These are phyloP conservation scores for Mimosa pudica DNA, from an alignment of 306 rosid genomes.

Conservation along the genomic window DNA sequence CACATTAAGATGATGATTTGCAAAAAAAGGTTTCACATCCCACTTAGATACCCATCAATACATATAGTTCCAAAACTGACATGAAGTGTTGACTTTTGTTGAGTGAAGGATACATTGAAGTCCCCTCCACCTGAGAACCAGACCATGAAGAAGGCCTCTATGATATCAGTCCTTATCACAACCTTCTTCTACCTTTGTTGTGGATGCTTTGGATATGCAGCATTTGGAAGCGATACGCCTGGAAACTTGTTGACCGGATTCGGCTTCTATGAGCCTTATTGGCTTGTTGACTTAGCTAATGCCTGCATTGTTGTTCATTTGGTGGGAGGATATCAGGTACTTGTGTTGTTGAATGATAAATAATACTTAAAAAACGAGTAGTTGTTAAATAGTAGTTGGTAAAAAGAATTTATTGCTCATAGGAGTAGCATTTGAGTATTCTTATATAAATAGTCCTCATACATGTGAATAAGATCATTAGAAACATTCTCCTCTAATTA, in stretches of 20 bases:
- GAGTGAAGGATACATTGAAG: conserved; percentile 73
- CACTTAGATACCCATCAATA: not conserved
- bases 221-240: conserved; percentile 78
- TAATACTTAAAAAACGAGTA: too few species aligned
- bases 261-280: conserved; percentile 79
- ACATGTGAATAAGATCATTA: too few species aligned
- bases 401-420: too few species aligned
- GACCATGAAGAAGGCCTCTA: conserved; percentile 83
- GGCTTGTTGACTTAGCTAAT: conserved; percentile 88
- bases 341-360: not conserved
- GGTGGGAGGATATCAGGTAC: conserved; percentile 96
- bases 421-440: too few species aligned
- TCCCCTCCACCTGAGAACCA: conserved; percentile 80
- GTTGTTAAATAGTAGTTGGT: too few species aligned
- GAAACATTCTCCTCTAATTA: too few species aligned
- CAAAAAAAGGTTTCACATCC: too few species aligned
- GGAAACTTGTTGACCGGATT: conserved; percentile 89
- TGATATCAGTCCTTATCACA: conserved; percentile 51
- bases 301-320: conserved; percentile 82
- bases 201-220: conserved; percentile 87
- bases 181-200: conserved; percentile 89
- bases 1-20: too few species aligned
- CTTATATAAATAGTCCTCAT: too few species aligned
- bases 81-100: conserved; percentile 14
- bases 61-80: conserved; percentile 6